These are phyloP conservation scores for Paraurostyla sp. DNA, from an alignment of 73 alveolate species.

Conservation along the genomic window DNA sequence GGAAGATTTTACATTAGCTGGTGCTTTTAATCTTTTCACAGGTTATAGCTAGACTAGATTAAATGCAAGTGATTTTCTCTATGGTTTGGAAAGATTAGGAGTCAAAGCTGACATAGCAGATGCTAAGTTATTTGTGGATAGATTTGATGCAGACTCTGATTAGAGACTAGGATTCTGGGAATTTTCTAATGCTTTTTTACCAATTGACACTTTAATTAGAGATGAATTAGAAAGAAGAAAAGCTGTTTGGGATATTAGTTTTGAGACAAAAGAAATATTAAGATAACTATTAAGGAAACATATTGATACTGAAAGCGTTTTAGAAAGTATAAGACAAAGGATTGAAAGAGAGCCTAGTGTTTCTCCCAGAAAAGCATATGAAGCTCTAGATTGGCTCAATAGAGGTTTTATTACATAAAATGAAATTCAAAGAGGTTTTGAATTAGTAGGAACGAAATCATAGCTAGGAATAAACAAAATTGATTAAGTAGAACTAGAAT, in stretches of 20 bases:
- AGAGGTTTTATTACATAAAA: conserved; percentile 42
- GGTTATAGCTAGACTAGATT: conserved; percentile 68
- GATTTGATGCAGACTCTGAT: conserved; percentile 65
- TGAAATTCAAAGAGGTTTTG: conserved; percentile 35
- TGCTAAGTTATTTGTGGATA: conserved; percentile 4
- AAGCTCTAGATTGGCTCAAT: conserved; percentile 29
- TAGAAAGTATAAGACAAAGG: conserved; percentile 41
- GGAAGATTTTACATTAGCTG: conserved; percentile 86
- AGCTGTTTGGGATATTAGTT: conserved; percentile 44
- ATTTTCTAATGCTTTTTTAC: conserved; percentile 61
- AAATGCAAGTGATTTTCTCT: conserved; percentile 75
- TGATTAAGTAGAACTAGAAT: conserved; percentile 36
- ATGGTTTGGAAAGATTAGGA: conserved; percentile 8
- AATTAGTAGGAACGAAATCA: background rate
- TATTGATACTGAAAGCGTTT: background rate
- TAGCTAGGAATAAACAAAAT: background rate
- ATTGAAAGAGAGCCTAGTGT: background rate
- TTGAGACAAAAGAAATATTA: conserved; percentile 34
- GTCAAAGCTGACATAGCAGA: background rate
- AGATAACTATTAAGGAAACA: background rate
- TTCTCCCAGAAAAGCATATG: conserved; percentile 15
- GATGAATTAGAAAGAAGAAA: conserved; percentile 49
- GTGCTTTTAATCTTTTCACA: conserved; percentile 86
- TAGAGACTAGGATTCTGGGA: conserved; percentile 65
- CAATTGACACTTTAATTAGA: conserved; percentile 46